Evolutionary conservation across 768 basidiomycete species (phyloP).

Genomic region (Boletellus ananas): DNA sequence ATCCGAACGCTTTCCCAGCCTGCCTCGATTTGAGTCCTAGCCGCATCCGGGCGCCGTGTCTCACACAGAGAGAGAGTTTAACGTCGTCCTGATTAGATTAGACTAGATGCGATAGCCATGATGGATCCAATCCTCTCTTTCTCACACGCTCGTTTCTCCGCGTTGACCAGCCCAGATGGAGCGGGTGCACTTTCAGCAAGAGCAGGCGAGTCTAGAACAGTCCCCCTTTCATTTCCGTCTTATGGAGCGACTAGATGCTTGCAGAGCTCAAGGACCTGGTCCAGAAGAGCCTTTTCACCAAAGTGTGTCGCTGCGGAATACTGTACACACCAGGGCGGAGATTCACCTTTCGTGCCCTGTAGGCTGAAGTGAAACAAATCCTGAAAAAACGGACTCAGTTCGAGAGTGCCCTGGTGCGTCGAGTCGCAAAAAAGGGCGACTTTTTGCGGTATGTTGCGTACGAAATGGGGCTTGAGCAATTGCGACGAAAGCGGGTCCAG

Average conservation of each 20-base stretch:
- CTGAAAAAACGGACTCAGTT: constrained; percentile 80
- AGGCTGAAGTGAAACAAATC: constrained; percentile 82
- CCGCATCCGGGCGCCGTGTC: no score
- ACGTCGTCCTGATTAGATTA: constrained; percentile 15
- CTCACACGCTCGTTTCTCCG: not conserved
- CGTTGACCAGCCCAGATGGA: constrained; percentile 59
- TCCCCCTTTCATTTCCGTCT: not conserved
- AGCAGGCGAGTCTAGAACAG: constrained; percentile 53
- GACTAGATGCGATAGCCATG: not conserved
- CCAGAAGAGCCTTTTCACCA: constrained; percentile 79
- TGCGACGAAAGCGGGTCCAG: constrained; percentile 71
- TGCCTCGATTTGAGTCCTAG: no score
- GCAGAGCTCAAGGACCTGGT: constrained; percentile 91
- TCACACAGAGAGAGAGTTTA: no score
- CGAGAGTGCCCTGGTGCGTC: constrained; percentile 79
- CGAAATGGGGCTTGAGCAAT: constrained; percentile 82
- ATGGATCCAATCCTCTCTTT: no score
- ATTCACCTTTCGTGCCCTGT: constrained; percentile 2
- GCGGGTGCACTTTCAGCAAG: constrained; percentile 90
- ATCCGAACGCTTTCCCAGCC: not conserved
- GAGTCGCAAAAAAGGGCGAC: constrained; percentile 81
- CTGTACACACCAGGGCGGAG: not conserved
- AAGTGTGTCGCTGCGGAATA: constrained; percentile 44
- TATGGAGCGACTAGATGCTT: constrained; percentile 63
- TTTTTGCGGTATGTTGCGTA: constrained; percentile 90